These are phyloP conservation scores for Daldinia bambusicola DNA, from an alignment of 495 filamentous ascomycete species.

Conservation along the genomic window DNA sequence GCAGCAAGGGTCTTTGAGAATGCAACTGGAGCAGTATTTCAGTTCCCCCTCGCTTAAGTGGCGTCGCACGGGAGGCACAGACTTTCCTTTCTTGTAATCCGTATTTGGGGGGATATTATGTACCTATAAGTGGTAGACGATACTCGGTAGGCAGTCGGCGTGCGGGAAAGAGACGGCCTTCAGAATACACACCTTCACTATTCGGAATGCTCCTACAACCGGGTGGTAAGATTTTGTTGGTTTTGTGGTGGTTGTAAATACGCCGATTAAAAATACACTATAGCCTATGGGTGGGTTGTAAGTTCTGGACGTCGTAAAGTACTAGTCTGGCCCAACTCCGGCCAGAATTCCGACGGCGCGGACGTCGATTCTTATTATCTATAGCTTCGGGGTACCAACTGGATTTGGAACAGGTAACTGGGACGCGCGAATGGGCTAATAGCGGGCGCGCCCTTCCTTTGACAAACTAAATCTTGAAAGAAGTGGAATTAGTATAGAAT, in stretches of 20 bases:
- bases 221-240: too few relatives aligned
- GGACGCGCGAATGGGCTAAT: too few relatives aligned
- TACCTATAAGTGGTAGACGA: too few relatives aligned
- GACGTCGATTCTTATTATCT: slow-evolving; percentile 23
- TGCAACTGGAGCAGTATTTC: background rate
- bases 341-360: background rate
- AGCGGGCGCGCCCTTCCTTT: background rate
- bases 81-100: background rate
- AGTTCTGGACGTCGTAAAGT: background rate
- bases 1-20: background rate
- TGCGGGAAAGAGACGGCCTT: too few relatives aligned
- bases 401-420: slow-evolving; percentile 23
- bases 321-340: background rate
- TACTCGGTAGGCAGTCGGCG: too few relatives aligned
- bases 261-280: background rate
- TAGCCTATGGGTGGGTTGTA: background rate
- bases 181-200: too few relatives aligned
- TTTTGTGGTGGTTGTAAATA: background rate
- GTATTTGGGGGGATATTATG: too few relatives aligned
- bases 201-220: too few relatives aligned
- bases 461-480: background rate
- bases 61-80: background rate
- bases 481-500: background rate
- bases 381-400: slow-evolving; percentile 18
- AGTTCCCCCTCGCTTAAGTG: background rate